phyloP scores from a whole-genome alignment of 2,329 filamentous ascomycete genomes.

The Fusarium nurragi region DNA sequence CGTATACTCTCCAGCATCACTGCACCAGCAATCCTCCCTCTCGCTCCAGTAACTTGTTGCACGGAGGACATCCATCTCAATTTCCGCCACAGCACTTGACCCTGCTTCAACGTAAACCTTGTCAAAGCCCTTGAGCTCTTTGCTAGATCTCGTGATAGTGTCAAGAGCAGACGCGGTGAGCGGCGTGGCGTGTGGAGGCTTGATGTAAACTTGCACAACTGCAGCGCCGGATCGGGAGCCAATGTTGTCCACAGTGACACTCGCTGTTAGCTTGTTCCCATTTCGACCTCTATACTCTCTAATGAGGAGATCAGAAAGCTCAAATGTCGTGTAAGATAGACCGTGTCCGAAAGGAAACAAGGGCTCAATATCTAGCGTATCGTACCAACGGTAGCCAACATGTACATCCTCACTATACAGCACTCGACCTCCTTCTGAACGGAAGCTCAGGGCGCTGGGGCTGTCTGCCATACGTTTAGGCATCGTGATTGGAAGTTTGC shows the following conservation, averaged over 20 bases:
- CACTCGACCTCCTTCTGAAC: background rate
- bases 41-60: slow-evolving; percentile 5
- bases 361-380: background rate
- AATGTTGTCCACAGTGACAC: background rate
- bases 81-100: fast-evolving
- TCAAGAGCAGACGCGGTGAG: background rate
- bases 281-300: fast-evolving
- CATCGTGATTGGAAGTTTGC: background rate
- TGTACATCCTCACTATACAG: slow-evolving; percentile 5
- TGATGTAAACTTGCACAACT: background rate
- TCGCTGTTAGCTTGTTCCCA: background rate
- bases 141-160: background rate
- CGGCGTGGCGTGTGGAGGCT: background rate
- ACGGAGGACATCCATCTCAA: background rate
- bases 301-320: background rate
- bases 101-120: background rate
- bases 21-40: background rate
- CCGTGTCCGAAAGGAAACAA: background rate
- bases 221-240: background rate
- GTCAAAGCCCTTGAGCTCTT: background rate
- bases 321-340: background rate
- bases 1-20: background rate
- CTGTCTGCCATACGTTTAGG: background rate
- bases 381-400: slow-evolving; percentile 12
- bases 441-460: background rate